Base-by-base conservation (phyloP, 108 stramenopile genomes). In the Pseudonitzschia delicatissima region DNA sequence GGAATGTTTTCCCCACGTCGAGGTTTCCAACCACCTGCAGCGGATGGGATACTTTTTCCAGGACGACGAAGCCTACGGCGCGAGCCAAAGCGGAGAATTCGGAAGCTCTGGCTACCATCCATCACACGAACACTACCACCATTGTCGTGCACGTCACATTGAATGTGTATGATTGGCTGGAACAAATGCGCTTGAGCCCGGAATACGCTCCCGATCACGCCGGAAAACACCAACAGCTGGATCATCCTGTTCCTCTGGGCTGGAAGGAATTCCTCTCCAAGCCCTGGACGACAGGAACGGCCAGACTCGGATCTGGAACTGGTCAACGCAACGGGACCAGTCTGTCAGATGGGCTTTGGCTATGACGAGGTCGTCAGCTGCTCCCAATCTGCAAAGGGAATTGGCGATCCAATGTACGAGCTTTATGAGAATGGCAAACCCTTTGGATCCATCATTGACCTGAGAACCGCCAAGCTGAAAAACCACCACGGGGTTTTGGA, bases 101-200 rank as follows among this genome's bases (percentile, higher is more conserved):
- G 11, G 48, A 17, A 49, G 48, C n/a, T 7, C 37, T 8, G n/a
- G n/a, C 20, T 17, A 21, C 7, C 21, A 21, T 9, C 48, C n/a
- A 49, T 8, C 7, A 17, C n/a, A 49, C 37, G 8, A 5, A 50
- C 37, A 28, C 69, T 37, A 58, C 37, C 0, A 72, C 72, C 0
- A 49, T 80, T 23, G 73, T 85, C 4, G 60, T 85, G 21, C 65
- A 82, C 39, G 20, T 82, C 5, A 73, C 74, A 26, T 48, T 78
- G 28, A 72, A 82, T 57, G 57, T 71, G 12, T 82, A 76, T 49
- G 77, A 80, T 47, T 85, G 84, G 84, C 63, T 82, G 39, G 77
- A 85, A 45, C 50, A 63, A 27, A 85, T 85, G 84, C 34, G 84
- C 13, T 48, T 29, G n/a, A 69, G 67, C 66, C 84, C 84, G 28